Percentiles rank a stretch among this genome's conserved stretches.
Conservation (phyloP, 2,329 filamentous ascomycete genomes). For the Macrophomina tecta region DNA sequence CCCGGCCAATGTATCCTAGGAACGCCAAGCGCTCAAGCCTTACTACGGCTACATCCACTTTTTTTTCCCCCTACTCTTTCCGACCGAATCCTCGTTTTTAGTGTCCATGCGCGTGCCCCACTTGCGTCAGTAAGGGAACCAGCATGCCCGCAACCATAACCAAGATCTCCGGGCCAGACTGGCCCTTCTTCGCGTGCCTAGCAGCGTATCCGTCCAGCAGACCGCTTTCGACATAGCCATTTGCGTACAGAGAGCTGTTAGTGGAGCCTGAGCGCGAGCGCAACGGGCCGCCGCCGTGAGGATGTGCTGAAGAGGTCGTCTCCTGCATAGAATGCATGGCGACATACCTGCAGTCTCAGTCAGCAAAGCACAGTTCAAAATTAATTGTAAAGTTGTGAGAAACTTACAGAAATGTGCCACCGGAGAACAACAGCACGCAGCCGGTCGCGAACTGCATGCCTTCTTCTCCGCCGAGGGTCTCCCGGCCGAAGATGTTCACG, state of each 20-base stretch:
- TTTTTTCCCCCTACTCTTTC: not conserved
- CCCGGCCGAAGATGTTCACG: constrained; percentile 74
- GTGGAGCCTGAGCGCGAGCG: constrained; percentile 51
- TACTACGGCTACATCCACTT: not conserved
- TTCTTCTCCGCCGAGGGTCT: constrained; percentile 62
- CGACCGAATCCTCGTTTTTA: not conserved
- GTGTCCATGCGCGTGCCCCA: constrained; percentile 62
- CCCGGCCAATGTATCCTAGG: not conserved
- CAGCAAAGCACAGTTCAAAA: not conserved
- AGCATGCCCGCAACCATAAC: constrained; percentile 76
- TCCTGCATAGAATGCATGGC: constrained; percentile 99
- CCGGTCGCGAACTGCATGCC: constrained; percentile 86
- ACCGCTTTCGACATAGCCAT: constrained; percentile 25
- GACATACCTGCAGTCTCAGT: constrained; percentile 70
- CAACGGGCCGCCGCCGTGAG: constrained; percentile 40
- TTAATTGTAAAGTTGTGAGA: no score
- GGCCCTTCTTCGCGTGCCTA: constrained; percentile 36
- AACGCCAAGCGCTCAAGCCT: not conserved
- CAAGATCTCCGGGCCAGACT: constrained; percentile 59
- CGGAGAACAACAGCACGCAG: constrained; percentile 91
- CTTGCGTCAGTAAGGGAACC: constrained; percentile 76
- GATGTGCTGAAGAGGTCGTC: constrained; percentile 48
- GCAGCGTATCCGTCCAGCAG: constrained; percentile 57
- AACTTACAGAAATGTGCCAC: constrained; percentile 90
- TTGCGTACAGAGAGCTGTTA: constrained; percentile 56